phyloP scores from a whole-genome alignment of 2,329 filamentous ascomycete species.

The Rosellinia necatrix region DNA sequence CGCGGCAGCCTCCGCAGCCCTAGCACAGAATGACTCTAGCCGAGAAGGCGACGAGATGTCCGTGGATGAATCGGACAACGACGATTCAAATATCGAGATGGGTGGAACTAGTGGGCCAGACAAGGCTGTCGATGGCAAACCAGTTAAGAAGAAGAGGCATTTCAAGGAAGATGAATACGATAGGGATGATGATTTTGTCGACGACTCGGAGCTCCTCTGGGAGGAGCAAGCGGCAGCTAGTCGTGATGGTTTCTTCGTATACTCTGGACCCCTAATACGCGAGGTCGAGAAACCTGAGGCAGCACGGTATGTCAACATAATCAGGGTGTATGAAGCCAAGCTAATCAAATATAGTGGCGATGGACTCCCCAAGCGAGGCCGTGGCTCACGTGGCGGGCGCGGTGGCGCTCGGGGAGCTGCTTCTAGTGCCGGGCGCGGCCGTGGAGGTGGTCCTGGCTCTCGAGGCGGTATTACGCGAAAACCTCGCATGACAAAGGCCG shows the following conservation, averaged over 20 bases:
- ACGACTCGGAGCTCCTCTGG: conserved; percentile 94
- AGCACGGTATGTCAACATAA: conserved; percentile 50
- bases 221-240: conserved; percentile 93
- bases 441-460: conserved; percentile 44
- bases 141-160: conserved; percentile 76
- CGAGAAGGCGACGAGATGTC: conserved; percentile 83
- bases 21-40: conserved; percentile 75
- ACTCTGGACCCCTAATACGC: conserved; percentile 86
- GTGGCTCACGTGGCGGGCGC: conserved; percentile 55
- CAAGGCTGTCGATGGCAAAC: conserved; percentile 59
- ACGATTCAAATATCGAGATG: conserved; percentile 89
- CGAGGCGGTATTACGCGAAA: conserved; percentile 78
- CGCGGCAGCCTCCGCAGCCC: conserved; percentile 81
- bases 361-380: conserved; percentile 71
- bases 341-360: conserved; percentile 63
- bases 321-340: conserved; percentile 19
- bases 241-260: conserved; percentile 97
- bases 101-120: conserved; percentile 69
- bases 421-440: conserved; percentile 53
- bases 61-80: conserved; percentile 72
- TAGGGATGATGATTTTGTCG: conserved; percentile 81
- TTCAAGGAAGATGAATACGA: conserved; percentile 84
- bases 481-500: conserved; percentile 83
- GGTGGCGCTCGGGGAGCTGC: conserved; percentile 63
- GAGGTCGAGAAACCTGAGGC: conserved; percentile 76